Conservation (phyloP, 1,284 basidiomycete species). For the Tetrapyrgos nigripes region DNA sequence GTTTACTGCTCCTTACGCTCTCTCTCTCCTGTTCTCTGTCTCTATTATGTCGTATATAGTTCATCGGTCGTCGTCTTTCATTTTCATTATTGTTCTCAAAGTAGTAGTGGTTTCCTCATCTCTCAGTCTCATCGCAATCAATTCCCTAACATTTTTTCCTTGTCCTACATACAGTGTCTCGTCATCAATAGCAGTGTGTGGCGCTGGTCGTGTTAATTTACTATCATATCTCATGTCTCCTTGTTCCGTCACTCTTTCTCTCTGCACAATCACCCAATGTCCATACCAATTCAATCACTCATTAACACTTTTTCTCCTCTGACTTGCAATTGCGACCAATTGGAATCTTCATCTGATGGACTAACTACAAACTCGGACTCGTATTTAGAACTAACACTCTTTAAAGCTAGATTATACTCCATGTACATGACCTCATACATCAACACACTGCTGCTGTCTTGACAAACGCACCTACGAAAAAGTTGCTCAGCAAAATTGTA, state of each 20-base stretch:
- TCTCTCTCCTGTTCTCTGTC: background rate
- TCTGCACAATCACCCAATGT: too few relatives aligned
- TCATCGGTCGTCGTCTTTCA: background rate
- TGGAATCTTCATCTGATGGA: too few relatives aligned
- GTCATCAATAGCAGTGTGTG: constrained; percentile 10
- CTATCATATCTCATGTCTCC: constrained; percentile 13
- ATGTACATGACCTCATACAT: too few relatives aligned
- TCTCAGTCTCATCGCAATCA: background rate
- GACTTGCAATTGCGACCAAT: too few relatives aligned
- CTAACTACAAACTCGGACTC: too few relatives aligned
- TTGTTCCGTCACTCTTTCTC: background rate
- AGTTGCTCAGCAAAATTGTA: too few relatives aligned
- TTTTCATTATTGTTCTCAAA: background rate
- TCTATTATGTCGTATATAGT: background rate
- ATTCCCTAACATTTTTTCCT: too few relatives aligned
- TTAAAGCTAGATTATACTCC: too few relatives aligned
- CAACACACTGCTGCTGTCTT: too few relatives aligned
- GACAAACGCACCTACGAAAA: too few relatives aligned
- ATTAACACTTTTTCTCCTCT: constrained; percentile 1
- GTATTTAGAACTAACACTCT: too few relatives aligned
- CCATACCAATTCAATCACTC: too few relatives aligned
- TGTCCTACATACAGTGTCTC: background rate
- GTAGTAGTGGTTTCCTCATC: background rate
- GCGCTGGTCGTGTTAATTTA: constrained; percentile 17
- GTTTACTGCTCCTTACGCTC: background rate